These are phyloP conservation scores for Neofusicoccum cordaticola DNA, from an alignment of 2,329 filamentous ascomycete genomes.

Conservation along the genomic window DNA sequence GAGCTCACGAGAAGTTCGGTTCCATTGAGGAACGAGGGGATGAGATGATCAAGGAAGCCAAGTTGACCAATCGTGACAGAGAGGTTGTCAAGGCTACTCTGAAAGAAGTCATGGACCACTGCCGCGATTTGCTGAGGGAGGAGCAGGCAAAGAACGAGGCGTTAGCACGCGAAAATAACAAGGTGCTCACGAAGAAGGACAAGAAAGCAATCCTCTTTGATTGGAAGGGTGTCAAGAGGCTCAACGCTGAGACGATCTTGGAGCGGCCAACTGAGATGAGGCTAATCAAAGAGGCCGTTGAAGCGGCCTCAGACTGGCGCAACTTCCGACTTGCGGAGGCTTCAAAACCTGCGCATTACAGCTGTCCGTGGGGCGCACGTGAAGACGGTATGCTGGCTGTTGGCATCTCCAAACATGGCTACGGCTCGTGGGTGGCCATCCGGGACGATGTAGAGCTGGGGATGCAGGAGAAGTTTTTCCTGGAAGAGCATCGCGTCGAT, in stretches of 20 bases:
- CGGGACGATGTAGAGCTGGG: slow-evolving; percentile 85
- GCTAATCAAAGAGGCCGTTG: slow-evolving; percentile 73
- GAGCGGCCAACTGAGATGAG: slow-evolving; percentile 88
- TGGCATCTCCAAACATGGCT: slow-evolving; percentile 89
- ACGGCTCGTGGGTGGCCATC: slow-evolving; percentile 92
- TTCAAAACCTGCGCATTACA: slow-evolving; percentile 87
- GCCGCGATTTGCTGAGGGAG: slow-evolving; percentile 68
- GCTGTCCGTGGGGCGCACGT: slow-evolving; percentile 83
- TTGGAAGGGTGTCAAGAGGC: slow-evolving; percentile 86
- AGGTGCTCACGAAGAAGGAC: slow-evolving; percentile 90
- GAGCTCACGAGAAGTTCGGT: slow-evolving; percentile 86
- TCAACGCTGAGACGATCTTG: slow-evolving; percentile 93
- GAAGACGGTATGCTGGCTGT: slow-evolving; percentile 97
- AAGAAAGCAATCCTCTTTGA: slow-evolving; percentile 96
- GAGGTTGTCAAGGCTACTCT: slow-evolving; percentile 76
- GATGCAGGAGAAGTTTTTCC: slow-evolving; percentile 85
- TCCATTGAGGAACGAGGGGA: slow-evolving; percentile 84
- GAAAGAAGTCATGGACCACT: slow-evolving; percentile 72
- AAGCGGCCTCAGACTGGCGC: slow-evolving; percentile 62
- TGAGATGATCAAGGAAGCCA: slow-evolving; percentile 83
- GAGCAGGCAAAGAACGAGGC: slow-evolving; percentile 63
- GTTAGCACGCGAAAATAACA: slow-evolving; percentile 69
- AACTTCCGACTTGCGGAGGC: slow-evolving; percentile 87
- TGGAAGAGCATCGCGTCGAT: slow-evolving; percentile 97
- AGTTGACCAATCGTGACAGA: slow-evolving; percentile 75